Base-by-base conservation (phyloP, 2,329 filamentous ascomycete species). In the Mollisiaceae sp. region DNA sequence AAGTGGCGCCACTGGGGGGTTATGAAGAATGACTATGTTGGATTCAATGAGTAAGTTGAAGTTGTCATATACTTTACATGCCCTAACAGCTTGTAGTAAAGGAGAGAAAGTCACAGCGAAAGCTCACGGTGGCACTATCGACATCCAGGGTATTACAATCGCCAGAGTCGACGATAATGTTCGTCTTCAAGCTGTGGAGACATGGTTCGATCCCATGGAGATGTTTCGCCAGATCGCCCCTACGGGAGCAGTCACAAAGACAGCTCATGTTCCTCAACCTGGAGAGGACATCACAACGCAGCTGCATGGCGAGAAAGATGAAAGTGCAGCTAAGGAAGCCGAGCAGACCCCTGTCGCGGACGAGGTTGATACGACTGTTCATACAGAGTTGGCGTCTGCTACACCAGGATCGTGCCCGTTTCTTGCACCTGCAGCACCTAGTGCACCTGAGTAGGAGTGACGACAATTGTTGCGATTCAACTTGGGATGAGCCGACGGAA, bases 1-100 rank as follows among this genome's bases (percentile, higher is more conserved):
- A 82, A 85, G 70, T 91, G 88, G 88, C 80, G 88, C 5, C 89
- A 91, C 75, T 91, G 88, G 88, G 88, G 88, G 0, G 76, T 79
- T 4, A 90, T 91, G 85, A 85, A 85, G 78, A 85, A 84, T 67
- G 88, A 90, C 72, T 91, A 91, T 74, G 83, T 86, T 0, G 87
- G 86, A 1, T 81, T 85, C 62, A 89, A 90, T 68, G 81, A 86
- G 87, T 89, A 75, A 70, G 84, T 81, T 24, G 12, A 18, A 8
- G 1, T 18, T 36, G 14, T n/a, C 22, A 14, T 8, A 5, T 2
- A 5, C 47, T n/a, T 6, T 24, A 24, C 32, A 50, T 2, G 41
- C 9, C n/a, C 39, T 60, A 57, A 58, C 59, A 64, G n/a, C 14
- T 22, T 8, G 9, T 64, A 89, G 86, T 73, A 83, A 84, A 68